A percentile compares a stretch with the other conserved stretches of the same genome.
Evolutionary conservation across 176 grass and related monocot genomes (phyloP).

Genomic region (Coix lacrymajobi): DNA sequence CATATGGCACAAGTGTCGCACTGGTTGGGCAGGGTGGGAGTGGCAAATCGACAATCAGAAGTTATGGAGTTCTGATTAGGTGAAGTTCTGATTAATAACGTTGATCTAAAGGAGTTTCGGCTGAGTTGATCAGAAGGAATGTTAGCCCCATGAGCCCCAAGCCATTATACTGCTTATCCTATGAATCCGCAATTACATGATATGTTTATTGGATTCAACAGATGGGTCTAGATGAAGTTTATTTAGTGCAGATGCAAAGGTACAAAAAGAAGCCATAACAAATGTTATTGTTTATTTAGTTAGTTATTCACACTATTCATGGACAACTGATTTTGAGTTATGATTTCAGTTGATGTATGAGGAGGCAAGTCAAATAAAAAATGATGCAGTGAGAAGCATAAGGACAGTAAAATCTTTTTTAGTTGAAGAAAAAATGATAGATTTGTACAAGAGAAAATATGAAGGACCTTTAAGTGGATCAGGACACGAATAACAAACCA

Average conservation of each 20-base stretch:
- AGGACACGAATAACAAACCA: slow-evolving; percentile 61
- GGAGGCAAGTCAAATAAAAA: slow-evolving; percentile 79
- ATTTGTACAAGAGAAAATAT: slow-evolving; percentile 69
- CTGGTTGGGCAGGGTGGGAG: no score
- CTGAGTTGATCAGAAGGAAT: slow-evolving; percentile 71
- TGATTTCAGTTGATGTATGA: slow-evolving; percentile 73
- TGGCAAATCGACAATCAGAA: no score
- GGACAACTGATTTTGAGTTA: background rate
- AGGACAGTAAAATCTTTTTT: slow-evolving; percentile 83
- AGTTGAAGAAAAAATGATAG: slow-evolving; percentile 68
- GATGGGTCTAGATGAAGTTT: slow-evolving; percentile 74
- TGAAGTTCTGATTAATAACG: no score
- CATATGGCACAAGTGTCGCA: no score
- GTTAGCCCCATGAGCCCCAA: slow-evolving; percentile 74
- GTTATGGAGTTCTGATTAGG: no score
- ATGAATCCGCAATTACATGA: slow-evolving; percentile 11
- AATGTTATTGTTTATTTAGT: background rate
- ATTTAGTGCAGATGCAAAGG: slow-evolving; percentile 67
- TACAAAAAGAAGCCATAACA: background rate
- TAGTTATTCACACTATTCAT: background rate
- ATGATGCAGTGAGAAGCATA: slow-evolving; percentile 73
- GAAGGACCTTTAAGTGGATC: slow-evolving; percentile 67
- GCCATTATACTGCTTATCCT: slow-evolving; percentile 14
- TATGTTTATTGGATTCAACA: slow-evolving; percentile 62
- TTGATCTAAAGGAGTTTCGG: no score